Base-by-base conservation (phyloP, 805 yeast genomes). In the Candida ipomoeae region DNA sequence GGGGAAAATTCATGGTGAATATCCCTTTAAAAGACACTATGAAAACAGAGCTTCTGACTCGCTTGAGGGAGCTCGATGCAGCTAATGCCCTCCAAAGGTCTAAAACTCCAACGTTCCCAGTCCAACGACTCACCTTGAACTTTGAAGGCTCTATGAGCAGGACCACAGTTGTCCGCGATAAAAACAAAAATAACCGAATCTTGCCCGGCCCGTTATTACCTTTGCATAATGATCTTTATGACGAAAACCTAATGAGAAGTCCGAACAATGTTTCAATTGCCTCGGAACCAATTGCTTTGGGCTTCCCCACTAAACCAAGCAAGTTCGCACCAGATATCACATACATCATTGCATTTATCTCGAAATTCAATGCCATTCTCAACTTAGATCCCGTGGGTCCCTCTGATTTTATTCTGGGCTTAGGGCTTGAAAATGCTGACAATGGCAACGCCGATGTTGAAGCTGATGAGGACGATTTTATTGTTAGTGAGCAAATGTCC, bases 161-260 rank as follows among this genome's bases (percentile, higher is more conserved):
- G 37, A 73, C 77, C n/a, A 69, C 72, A 6, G 62, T 73, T 0
- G 32, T 66, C 3, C 63, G 61, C 23, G 61, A 62, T 17, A 59
- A 62, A 15, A 59, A 62, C 48, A 69, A 66, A 52, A 51, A 60
- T 14, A 58, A 71, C 7, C 56, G 74, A 32, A 68, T 68, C 34
- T 60, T 66, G 14, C 76, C 77, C 0, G 77, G 76, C 1, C 77
- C 78, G 1, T 55, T 73, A 41, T 59, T 73, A 3, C 65, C 68
- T 0, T 54, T 73, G 29, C 55, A 61, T 44, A 72, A 67, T 50
- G 70, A 67, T 40, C 55, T 65, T 10, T 73, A 73, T 49, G 77
- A 73, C 50, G 75, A 70, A 14, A 69, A 68, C 54, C 44, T 64
- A 10, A 48, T 70, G 38, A 47, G 49, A 5, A 55, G 57, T 6